These are phyloP conservation scores for Candida endomychidarum DNA, from an alignment of 805 yeast genomes.

Conservation along the genomic window DNA sequence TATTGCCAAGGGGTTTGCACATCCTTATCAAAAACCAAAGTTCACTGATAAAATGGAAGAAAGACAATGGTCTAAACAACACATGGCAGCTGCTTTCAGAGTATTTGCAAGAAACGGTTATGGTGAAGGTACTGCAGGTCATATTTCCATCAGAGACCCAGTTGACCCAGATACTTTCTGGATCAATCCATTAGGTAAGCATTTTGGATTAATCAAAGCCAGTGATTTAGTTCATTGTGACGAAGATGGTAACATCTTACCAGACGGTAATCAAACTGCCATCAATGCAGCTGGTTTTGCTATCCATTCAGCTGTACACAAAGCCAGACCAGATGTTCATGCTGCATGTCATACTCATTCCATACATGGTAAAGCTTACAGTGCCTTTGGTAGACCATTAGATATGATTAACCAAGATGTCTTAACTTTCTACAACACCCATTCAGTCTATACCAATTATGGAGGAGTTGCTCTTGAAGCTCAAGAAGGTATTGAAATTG, in stretches of 20 bases:
- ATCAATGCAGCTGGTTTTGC: constrained; percentile 43
- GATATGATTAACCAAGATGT: constrained; percentile 83
- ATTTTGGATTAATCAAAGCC: constrained; percentile 50
- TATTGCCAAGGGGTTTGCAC: constrained; percentile 53
- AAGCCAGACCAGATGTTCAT: constrained; percentile 37
- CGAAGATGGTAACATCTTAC: constrained; percentile 34
- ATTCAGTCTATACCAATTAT: constrained; percentile 63
- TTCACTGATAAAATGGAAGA: constrained; percentile 50
- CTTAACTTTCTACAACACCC: constrained; percentile 63
- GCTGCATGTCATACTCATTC: constrained; percentile 45
- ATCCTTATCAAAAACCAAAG: constrained; percentile 51
- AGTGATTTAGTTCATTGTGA: constrained; percentile 41
- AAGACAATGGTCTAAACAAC: constrained; percentile 59
- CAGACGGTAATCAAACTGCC: constrained; percentile 38
- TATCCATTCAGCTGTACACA: constrained; percentile 40
- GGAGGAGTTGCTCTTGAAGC: constrained; percentile 68
- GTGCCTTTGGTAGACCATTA: constrained; percentile 41
- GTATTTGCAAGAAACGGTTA: constrained; percentile 74
- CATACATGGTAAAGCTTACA: constrained; percentile 37
- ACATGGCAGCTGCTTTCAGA: constrained; percentile 84
- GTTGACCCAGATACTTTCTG: constrained; percentile 74
- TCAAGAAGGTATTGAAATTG: constrained; percentile 30
- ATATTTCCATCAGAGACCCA: constrained; percentile 82
- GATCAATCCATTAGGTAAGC: constrained; percentile 83
- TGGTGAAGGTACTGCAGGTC: constrained; percentile 81